phyloP scores from a whole-genome alignment of 1,139 yeast genomes.

The Diutina mesorugosa region DNA sequence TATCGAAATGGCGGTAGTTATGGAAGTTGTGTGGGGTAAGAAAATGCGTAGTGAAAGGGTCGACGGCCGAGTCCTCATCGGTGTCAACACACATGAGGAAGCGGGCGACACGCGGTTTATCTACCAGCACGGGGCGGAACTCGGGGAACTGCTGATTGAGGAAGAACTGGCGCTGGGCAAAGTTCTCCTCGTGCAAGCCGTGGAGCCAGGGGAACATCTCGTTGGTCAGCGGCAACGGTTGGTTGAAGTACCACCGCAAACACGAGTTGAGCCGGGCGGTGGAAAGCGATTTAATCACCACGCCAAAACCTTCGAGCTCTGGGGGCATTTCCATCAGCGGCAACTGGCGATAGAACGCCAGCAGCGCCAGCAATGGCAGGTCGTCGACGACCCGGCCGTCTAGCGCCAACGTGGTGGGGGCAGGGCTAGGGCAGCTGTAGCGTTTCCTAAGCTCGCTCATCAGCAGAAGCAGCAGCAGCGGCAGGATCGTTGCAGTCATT shows the following conservation, averaged over 20 bases:
- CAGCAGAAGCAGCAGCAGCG: conserved; percentile 2
- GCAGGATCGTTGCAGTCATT: conserved; percentile 2
- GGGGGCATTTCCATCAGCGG: neutral
- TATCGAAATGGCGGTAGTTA: neutral
- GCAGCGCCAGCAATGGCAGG: neutral
- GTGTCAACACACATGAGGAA: conserved; percentile 44
- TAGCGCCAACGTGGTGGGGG: neutral
- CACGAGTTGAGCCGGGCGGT: conserved; percentile 19
- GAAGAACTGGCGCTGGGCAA: conserved; percentile 35
- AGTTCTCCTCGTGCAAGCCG: conserved; percentile 45
- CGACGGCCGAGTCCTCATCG: conserved; percentile 8
- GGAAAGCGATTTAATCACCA: conserved; percentile 7
- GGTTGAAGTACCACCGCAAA: conserved; percentile 34
- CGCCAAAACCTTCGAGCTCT: neutral
- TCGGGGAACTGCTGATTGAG: conserved; percentile 12
- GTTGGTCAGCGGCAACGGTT: conserved; percentile 54
- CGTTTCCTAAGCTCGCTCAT: neutral
- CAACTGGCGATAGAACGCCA: neutral
- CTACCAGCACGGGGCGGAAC: neutral
- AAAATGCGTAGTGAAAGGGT: neutral
- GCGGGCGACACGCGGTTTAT: conserved; percentile 11
- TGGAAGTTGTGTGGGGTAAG: neutral
- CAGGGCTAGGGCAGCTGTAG: neutral
- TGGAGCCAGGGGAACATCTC: conserved; percentile 87
- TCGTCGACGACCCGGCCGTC: neutral